phyloP scores from a whole-genome alignment of 257 asterid species.

The Solanum clarkiae region DNA sequence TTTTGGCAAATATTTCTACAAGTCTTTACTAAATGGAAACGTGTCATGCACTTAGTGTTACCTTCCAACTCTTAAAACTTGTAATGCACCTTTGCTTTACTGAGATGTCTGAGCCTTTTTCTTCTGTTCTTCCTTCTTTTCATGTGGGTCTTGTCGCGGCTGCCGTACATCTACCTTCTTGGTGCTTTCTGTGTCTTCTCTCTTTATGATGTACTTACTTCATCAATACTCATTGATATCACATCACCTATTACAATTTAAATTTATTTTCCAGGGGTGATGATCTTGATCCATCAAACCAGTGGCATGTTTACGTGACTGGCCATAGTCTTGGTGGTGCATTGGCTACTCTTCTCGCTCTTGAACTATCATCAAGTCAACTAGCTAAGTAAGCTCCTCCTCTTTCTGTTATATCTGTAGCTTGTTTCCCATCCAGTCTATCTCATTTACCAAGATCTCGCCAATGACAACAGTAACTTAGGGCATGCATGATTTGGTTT shows the following conservation, averaged over 20 bases:
- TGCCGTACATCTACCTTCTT: background rate
- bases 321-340: slow-evolving; percentile 99
- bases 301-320: slow-evolving; percentile 88
- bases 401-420: background rate
- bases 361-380: slow-evolving; percentile 81
- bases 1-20: background rate
- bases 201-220: background rate
- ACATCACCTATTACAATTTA: background rate
- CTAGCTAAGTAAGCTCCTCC: slow-evolving; percentile 58
- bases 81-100: background rate
- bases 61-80: background rate
- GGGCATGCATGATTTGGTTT: background rate
- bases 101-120: background rate
- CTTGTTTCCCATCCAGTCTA: background rate
- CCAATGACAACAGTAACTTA: background rate
- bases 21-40: background rate
- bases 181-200: background rate
- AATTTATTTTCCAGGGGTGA: slow-evolving; percentile 38
- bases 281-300: slow-evolving; percentile 24
- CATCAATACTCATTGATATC: background rate
- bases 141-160: background rate
- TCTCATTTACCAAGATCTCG: background rate
- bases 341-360: slow-evolving; percentile 90
- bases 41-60: background rate
- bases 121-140: background rate